Evolutionary conservation across 495 filamentous ascomycete species (phyloP).

Genomic region (Penicillium egyptiacum): DNA sequence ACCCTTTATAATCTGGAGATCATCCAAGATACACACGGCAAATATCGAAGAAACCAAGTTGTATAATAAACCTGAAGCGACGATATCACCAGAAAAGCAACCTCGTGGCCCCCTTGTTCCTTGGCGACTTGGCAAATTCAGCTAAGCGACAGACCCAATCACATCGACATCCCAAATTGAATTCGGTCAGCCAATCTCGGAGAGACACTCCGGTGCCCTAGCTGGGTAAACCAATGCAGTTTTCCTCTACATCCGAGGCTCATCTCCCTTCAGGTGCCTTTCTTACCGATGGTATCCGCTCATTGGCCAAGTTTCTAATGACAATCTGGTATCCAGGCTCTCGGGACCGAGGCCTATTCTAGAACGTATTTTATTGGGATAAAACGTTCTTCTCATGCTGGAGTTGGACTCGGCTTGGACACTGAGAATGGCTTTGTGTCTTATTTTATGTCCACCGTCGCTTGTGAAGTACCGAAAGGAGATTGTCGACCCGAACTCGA

Average conservation of each 20-base stretch:
- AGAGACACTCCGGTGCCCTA: background rate
- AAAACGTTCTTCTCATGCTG: background rate
- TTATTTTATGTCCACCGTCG: background rate
- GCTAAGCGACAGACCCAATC: background rate
- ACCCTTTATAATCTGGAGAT: background rate
- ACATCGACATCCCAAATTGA: too few relatives aligned
- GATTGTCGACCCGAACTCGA: background rate
- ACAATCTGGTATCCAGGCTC: background rate
- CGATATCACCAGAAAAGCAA: background rate
- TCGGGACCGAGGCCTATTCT: background rate
- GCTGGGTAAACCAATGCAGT: too few relatives aligned
- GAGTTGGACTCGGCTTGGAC: background rate
- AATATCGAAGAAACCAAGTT: background rate
- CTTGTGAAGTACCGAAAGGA: background rate
- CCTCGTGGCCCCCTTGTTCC: background rate
- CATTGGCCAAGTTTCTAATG: slow-evolving; percentile 2
- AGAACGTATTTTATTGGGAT: background rate
- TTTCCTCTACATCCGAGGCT: background rate
- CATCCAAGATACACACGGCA: background rate
- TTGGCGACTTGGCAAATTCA: background rate
- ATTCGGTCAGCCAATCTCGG: background rate
- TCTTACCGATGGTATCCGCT: background rate
- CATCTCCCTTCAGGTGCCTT: background rate
- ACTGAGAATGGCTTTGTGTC: background rate
- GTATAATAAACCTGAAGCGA: background rate